These are phyloP conservation scores for Lactarius akahatsu DNA, from an alignment of 768 basidiomycete genomes.

Conservation along the genomic window DNA sequence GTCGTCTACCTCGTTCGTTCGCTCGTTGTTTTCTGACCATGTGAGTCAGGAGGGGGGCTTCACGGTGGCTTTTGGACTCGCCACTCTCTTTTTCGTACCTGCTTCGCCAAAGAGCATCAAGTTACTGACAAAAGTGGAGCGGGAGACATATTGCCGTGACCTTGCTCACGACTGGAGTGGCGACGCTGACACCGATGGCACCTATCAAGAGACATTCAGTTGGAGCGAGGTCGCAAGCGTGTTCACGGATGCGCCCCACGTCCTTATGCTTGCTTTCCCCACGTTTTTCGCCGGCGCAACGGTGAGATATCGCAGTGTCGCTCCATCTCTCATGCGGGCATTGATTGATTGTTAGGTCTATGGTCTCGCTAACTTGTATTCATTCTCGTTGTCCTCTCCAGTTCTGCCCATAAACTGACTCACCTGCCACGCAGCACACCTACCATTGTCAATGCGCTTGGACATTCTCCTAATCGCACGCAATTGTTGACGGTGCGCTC, in stretches of 20 bases:
- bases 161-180: conserved; percentile 35
- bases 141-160: conserved; percentile 38
- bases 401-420: background rate
- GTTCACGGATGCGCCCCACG: conserved; percentile 49
- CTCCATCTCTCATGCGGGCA: background rate
- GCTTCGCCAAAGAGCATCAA: conserved; percentile 42
- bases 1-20: background rate
- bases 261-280: conserved; percentile 49
- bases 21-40: background rate
- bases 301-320: background rate
- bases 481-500: conserved; percentile 34
- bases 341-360: conserved; percentile 13
- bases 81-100: conserved; percentile 52
- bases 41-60: conserved; percentile 53
- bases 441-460: conserved; percentile 33
- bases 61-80: conserved; percentile 55
- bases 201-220: conserved; percentile 47
- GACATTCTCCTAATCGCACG: conserved; percentile 33
- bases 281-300: conserved; percentile 56
- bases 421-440: conserved; percentile 30
- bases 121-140: conserved; percentile 54
- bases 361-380: conserved; percentile 32
- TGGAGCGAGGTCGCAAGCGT: conserved; percentile 54
- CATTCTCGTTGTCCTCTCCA: background rate
- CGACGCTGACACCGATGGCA: conserved; percentile 41